Base-by-base conservation (phyloP, 2,329 filamentous ascomycete genomes). In the Dothideomycetes sp. region DNA sequence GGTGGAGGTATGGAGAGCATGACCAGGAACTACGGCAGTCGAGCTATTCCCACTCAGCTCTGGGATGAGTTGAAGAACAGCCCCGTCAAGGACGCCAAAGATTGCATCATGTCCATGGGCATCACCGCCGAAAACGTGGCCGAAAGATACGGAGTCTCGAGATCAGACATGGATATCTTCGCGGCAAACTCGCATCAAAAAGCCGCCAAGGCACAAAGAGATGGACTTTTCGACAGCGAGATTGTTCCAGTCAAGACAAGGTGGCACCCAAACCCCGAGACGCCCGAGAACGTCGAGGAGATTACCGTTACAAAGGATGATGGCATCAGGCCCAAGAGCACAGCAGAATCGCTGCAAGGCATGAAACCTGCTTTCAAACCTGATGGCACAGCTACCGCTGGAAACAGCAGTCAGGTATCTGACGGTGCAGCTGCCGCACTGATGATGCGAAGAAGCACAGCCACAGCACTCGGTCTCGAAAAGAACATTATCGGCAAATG, bases 1-100 rank as follows among this genome's bases (percentile, higher is more conserved):
- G 88, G 80, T 8, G 88, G 84, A 2, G 88, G 88, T 20, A 94
- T 93, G 84, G 88, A 95, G 73, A 89, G 82, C 65, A 95, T 95
- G 88, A 94, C 85, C 48, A 68, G 82, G 49, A 94, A 94, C 64
- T 95, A 95, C 63, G 87, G 80, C 37, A 77, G 70, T 18, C 70
- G 78, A 43, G 88, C 88, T n/a, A 91, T 95, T 30, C 88, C 88
- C 0, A 80, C 78, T 0, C 76, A 86, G 48, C 63, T 86, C 9
- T 94, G 86, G 85, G 78, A 82, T 0, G 78, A 74, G 37, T 65
- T 94, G 46, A 75, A 68, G 52, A 73, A 81, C 1, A 78, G 73
- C 3, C 62, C 65, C 1, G 71, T 74, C 8, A 71, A 81, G 54
- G 80, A 93, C 48, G 83, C 84, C 3, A 67, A 74, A 29, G 88